phyloP scores from a whole-genome alignment of 192 early-diverging fungal species.

The Umbelopsis ramanniana region DNA sequence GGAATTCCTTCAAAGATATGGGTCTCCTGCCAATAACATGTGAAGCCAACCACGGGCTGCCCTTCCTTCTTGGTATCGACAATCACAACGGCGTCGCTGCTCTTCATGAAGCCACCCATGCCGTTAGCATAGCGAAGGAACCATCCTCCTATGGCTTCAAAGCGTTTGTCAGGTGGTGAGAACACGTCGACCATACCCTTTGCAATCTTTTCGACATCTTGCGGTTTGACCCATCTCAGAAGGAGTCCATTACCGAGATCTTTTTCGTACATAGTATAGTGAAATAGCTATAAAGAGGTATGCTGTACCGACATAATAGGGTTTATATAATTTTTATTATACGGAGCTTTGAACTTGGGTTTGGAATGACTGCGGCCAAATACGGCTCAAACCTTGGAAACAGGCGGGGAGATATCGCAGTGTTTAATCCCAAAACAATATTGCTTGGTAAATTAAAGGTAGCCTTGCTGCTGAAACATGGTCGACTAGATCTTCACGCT shows the following conservation, averaged over 20 bases:
- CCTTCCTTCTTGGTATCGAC: constrained; percentile 3
- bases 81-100: neutral
- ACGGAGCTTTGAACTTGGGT: too few relatives aligned
- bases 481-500: too few relatives aligned
- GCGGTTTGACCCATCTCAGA: neutral
- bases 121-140: neutral
- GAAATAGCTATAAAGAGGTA: too few relatives aligned
- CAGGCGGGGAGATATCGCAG: too few relatives aligned
- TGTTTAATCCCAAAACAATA: too few relatives aligned
- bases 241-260: constrained; percentile 12
- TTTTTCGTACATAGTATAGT: neutral
- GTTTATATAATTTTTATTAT: too few relatives aligned
- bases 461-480: too few relatives aligned
- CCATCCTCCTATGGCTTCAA: neutral
- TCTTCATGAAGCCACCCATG: neutral
- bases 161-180: neutral
- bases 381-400: too few relatives aligned
- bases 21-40: constrained; percentile 5
- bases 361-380: too few relatives aligned
- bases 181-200: constrained; percentile 4
- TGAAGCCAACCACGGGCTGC: neutral
- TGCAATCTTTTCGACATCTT: constrained; percentile 3
- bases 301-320: too few relatives aligned
- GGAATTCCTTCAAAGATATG: constrained; percentile 11
- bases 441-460: too few relatives aligned